phyloP scores from a whole-genome alignment of 306 rosid species.

The Inga laurina region DNA sequence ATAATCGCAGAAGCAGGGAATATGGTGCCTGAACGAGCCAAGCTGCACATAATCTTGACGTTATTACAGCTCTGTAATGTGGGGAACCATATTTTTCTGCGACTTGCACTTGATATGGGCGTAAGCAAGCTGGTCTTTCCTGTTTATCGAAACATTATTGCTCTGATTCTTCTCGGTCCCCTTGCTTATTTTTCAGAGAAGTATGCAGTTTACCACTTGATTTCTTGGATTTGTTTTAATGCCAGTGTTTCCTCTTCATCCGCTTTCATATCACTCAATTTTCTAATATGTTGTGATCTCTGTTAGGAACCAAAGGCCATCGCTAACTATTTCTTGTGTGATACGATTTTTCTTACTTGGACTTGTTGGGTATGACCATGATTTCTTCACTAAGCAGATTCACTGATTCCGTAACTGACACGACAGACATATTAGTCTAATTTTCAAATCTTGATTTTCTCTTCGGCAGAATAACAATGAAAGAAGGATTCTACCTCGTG shows the following conservation, averaged over 20 bases:
- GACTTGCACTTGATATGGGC: conserved; percentile 59
- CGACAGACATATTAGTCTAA: conserved; percentile 1
- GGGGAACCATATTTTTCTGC: conserved; percentile 56
- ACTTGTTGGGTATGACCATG: conserved; percentile 56
- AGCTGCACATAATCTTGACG: conserved; percentile 52
- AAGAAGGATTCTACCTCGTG: conserved; percentile 69
- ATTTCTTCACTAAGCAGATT: conserved; percentile 8
- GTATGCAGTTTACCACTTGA: conserved; percentile 40
- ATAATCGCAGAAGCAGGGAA: conserved; percentile 11
- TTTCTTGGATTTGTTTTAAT: not conserved
- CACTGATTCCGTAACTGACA: not conserved
- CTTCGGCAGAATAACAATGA: conserved; percentile 63
- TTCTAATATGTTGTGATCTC: not conserved
- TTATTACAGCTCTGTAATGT: conserved; percentile 54
- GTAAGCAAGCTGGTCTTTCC: conserved; percentile 68
- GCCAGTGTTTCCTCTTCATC: not conserved
- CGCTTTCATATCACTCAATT: conserved; percentile 18
- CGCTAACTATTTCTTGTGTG: conserved; percentile 37
- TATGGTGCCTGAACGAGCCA: conserved; percentile 46
- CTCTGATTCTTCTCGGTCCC: conserved; percentile 50
- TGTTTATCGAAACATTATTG: conserved; percentile 55
- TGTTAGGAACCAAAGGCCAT: conserved; percentile 65
- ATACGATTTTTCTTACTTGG: conserved; percentile 63
- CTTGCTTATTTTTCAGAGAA: conserved; percentile 57
- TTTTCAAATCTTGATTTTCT: not conserved